Percentiles rank a stretch among this genome's conserved stretches.
These are phyloP conservation scores for Russula sp. DNA, from an alignment of 768 basidiomycete species.

Conservation along the genomic window DNA sequence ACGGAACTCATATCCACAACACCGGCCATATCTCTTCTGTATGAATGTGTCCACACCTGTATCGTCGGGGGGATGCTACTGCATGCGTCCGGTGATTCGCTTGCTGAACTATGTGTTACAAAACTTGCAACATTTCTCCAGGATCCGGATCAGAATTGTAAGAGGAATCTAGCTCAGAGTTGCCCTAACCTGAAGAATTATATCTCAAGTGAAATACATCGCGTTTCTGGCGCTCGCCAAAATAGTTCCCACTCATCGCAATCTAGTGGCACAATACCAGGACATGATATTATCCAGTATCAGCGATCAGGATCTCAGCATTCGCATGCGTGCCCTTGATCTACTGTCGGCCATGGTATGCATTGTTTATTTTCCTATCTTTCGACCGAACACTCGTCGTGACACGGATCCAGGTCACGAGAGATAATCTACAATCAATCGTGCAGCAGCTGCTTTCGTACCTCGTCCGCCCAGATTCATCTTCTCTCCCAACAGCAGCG, in stretches of 20 bases:
- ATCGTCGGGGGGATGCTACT: conserved; percentile 96
- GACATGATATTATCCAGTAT: conserved; percentile 86
- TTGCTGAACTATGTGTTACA: conserved; percentile 87
- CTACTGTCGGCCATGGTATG: conserved; percentile 88
- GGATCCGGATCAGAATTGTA: conserved; percentile 94
- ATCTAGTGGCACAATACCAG: conserved; percentile 88
- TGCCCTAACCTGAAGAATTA: background rate
- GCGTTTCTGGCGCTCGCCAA: conserved; percentile 92
- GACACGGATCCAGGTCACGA: conserved; percentile 60
- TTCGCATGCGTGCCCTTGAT: conserved; percentile 93
- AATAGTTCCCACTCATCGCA: conserved; percentile 89
- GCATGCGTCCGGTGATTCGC: conserved; percentile 65
- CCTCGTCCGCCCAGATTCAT: conserved; percentile 60
- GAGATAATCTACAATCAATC: conserved; percentile 80
- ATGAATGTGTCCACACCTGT: conserved; percentile 98
- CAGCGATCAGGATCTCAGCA: conserved; percentile 91
- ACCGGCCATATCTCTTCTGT: conserved; percentile 89
- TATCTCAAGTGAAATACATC: conserved; percentile 88
- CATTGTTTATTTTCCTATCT: background rate
- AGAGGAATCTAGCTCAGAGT: conserved; percentile 37
- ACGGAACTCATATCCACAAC: conserved; percentile 95
- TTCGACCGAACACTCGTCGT: conserved; percentile 12
- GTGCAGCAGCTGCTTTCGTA: conserved; percentile 88
- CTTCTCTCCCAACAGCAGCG: conserved; percentile 55
- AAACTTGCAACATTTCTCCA: conserved; percentile 91